Evolutionary conservation across 169 alveolate species (phyloP).

Genomic region (Plasmodium fragile): DNA sequence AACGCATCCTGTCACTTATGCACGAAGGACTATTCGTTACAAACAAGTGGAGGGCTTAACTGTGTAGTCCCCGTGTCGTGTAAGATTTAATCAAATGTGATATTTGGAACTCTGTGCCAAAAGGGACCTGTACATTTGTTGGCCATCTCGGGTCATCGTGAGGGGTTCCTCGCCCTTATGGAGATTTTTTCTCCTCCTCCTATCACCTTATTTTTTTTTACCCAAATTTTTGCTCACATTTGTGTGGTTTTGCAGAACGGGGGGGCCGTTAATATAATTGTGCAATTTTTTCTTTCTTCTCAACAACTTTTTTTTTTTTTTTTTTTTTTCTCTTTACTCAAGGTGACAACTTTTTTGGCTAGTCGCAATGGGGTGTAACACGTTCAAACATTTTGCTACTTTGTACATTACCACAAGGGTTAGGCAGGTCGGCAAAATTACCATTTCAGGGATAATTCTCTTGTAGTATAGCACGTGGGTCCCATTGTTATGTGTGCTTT

Average conservation of each 20-base stretch:
- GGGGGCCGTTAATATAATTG: neutral
- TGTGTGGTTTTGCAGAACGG: neutral
- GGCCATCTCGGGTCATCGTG: neutral
- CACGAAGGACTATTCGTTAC: neutral
- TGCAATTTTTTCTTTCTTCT: neutral
- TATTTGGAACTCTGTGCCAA: neutral
- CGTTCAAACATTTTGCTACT: neutral
- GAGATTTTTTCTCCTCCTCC: neutral
- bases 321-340: neutral
- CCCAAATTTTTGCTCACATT: neutral
- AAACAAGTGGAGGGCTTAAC: neutral
- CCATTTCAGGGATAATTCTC: neutral
- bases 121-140: neutral
- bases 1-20: neutral
- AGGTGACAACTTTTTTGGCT: neutral
- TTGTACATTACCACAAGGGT: neutral
- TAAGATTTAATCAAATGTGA: neutral
- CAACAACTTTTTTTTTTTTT: neutral
- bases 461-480: neutral
- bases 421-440: neutral
- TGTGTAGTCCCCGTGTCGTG: neutral
- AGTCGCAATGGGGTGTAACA: neutral
- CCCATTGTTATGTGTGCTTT: neutral
- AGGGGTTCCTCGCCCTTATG: neutral
- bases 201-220: neutral